Base-by-base conservation (phyloP, 2,329 filamentous ascomycete genomes). In the Neonectria neomacrospora region DNA sequence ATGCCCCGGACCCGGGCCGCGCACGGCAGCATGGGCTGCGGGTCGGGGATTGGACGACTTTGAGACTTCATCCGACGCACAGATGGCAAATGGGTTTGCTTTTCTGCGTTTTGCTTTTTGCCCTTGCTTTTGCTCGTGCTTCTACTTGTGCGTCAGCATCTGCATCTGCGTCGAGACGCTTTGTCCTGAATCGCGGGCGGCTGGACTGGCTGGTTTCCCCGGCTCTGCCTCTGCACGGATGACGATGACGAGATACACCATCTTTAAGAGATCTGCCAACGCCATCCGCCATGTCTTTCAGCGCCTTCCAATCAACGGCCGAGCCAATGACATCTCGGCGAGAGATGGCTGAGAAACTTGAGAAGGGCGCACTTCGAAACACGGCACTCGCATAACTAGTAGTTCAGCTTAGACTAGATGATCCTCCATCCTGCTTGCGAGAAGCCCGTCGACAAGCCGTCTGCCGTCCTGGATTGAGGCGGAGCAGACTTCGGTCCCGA, bases 131-230 rank as follows among this genome's bases (percentile, higher is more conserved):
- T 32, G 32, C n/a, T n/a, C n/a, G n/a, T 37, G 34, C 34, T 7
- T 37, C 34, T 37, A 6, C 34, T 37, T 12, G 14, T 37, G 34
- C 34, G 30, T 32, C 28, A 2, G 28, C 28, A 9, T 30, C 28
- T 30, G 28, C 28, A 9, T 30, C 30, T 32, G 30, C 30, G 34
- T n/a, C 34, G 14, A 37, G 14, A 14, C 12, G 16, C 14, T 37
- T 16, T 37, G 66, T 54, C 55, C 67, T 71, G 67, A 71, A 66
- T 71, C 66, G 69, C 55, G 61, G 64, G 58, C 58, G 30, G 57
- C 48, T 67, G 23, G 23, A 26, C 23, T 26, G 23, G 23, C 23
- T 37, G 34, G 14, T 14, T 37, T 63, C 62, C 56, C 56, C 22
- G 54, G 37, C 34, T 37, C 34, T 44, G n/a, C n/a, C 47, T 55